Evolutionary conservation across 2,329 filamentous ascomycete species (phyloP).

Genomic region (Hypomyces rosellus): DNA sequence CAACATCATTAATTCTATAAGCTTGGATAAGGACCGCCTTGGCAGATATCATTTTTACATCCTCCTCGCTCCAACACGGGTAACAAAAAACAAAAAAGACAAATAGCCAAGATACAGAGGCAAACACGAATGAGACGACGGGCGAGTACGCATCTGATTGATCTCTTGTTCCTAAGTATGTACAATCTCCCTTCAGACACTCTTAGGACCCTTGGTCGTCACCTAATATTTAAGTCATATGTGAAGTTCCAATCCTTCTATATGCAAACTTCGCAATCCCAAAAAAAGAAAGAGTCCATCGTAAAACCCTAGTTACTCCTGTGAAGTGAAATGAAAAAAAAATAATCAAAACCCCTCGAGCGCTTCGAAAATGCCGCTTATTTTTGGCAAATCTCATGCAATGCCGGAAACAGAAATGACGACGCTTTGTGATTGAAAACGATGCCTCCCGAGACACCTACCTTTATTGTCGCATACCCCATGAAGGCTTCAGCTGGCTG

Average conservation of each 20-base stretch:
- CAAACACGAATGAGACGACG: constrained; percentile 2
- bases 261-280: constrained; percentile 27
- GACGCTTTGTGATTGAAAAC: constrained; percentile 9
- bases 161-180: constrained; percentile 9
- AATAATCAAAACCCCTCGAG: constrained; percentile 8
- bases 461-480: constrained; percentile 44
- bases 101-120: not conserved
- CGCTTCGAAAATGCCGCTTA: constrained; percentile 7
- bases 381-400: constrained; percentile 9
- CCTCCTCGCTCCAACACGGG: not conserved
- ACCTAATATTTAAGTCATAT: constrained; percentile 11
- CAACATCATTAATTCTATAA: not conserved
- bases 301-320: constrained; percentile 18
- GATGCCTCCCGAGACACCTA: constrained; percentile 3
- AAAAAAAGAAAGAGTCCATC: constrained; percentile 23
- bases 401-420: constrained; percentile 13
- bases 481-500: constrained; percentile 53
- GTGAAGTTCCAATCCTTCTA: constrained; percentile 27
- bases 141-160: constrained; percentile 11
- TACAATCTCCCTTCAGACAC: constrained; percentile 9
- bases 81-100: not conserved
- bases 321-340: constrained; percentile 19
- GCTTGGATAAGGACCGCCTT: not conserved
- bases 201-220: constrained; percentile 6
- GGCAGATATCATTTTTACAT: not conserved